Conservation (phyloP, 75 land plant species). For the Cunninghamia lanceolata region DNA sequence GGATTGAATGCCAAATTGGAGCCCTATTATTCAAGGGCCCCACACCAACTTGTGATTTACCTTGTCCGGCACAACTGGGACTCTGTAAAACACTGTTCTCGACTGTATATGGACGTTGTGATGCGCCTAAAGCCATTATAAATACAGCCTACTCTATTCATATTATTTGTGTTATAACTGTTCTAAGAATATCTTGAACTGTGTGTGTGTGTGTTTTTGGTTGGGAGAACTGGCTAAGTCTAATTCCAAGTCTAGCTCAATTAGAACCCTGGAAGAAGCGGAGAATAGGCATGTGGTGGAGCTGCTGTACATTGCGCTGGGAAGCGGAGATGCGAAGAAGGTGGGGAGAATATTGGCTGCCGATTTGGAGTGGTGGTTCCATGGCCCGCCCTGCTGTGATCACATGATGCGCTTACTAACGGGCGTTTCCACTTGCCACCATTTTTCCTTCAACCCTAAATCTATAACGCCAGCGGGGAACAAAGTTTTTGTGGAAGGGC, state of each 20-base stretch:
- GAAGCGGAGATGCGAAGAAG: conserved; percentile 31
- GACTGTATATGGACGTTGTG: too few relatives aligned
- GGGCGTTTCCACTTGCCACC: conserved; percentile 31
- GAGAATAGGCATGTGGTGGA: conserved; percentile 28
- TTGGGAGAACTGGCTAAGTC: background rate
- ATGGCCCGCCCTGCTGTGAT: conserved; percentile 80
- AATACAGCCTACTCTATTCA: too few relatives aligned
- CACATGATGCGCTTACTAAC: conserved; percentile 82
- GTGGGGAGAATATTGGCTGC: conserved; percentile 45
- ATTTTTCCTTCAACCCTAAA: conserved; percentile 16
- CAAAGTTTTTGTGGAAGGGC: conserved; percentile 65
- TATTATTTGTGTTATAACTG: too few relatives aligned
- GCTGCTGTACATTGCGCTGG: conserved; percentile 58
- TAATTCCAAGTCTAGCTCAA: background rate
- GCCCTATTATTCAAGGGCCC: too few relatives aligned
- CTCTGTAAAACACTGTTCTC: too few relatives aligned
- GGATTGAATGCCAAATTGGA: too few relatives aligned
- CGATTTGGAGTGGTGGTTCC: conserved; percentile 96
- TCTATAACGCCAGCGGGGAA: conserved; percentile 13
- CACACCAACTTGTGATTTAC: too few relatives aligned
- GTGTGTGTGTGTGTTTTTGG: too few relatives aligned
- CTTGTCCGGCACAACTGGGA: too few relatives aligned
- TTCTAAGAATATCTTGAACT: too few relatives aligned
- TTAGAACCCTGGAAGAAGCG: conserved; percentile 2
- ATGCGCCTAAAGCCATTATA: too few relatives aligned